These are phyloP conservation scores for Nicotiana attenuata DNA, from an alignment of 257 asterid species.

Conservation along the genomic window DNA sequence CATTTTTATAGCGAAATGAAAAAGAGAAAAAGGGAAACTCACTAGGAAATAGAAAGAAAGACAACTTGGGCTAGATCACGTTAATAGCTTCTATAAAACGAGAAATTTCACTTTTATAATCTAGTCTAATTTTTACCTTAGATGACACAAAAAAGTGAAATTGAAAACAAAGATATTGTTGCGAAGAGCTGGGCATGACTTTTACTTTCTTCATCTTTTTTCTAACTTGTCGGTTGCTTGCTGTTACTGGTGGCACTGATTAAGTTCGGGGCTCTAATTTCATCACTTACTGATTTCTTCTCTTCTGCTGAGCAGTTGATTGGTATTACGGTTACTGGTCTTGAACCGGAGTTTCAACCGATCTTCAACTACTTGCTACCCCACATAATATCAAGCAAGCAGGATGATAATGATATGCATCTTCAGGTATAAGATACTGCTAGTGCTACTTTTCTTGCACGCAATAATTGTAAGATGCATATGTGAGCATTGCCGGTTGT, in stretches of 20 bases:
- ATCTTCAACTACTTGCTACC: conserved; percentile 76
- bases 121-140: not conserved
- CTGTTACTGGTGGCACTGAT: not conserved
- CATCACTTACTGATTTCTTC: not conserved
- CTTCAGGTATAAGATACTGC: conserved; percentile 65
- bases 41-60: conserved; percentile 3
- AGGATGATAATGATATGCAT: conserved; percentile 70
- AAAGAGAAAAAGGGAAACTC: not conserved
- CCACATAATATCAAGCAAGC: conserved; percentile 71
- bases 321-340: conserved; percentile 77
- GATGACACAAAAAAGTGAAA: not conserved
- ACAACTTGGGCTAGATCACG: not conserved
- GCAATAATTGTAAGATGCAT: not conserved
- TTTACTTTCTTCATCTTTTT: not conserved
- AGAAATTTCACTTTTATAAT: not conserved
- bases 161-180: not conserved
- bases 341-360: conserved; percentile 92
- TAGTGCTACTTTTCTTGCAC: not conserved
- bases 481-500: not conserved
- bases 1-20: not conserved
- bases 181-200: not conserved
- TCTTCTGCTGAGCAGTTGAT: conserved; percentile 57
- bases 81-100: not conserved
- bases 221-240: not conserved
- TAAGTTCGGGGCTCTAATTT: not conserved